Conservation (phyloP, 257 asterid genomes). For the Jacaranda mimosifolia region DNA sequence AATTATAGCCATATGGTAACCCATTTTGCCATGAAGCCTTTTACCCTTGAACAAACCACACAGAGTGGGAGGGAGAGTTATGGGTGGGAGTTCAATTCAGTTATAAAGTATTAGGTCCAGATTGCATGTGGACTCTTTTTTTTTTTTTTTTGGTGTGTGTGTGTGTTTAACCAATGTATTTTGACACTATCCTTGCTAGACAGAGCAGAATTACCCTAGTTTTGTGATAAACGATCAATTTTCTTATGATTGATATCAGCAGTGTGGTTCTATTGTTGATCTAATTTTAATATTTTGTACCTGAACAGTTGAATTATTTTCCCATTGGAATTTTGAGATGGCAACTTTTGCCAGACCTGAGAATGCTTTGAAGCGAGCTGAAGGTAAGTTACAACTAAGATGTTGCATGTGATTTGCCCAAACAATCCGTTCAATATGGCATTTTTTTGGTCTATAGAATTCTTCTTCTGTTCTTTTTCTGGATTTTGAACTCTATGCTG, state of each 20-base stretch:
- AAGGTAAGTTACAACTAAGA: conserved; percentile 40
- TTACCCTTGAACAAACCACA: background rate
- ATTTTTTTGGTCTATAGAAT: background rate
- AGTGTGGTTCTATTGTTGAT: background rate
- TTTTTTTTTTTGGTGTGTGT: no score
- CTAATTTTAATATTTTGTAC: background rate
- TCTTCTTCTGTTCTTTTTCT: background rate
- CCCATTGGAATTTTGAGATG: conserved; percentile 38
- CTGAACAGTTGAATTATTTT: conserved; percentile 29
- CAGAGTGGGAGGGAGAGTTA: no score
- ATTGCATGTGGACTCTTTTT: no score
- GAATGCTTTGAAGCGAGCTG: conserved; percentile 69
- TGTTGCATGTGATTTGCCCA: background rate
- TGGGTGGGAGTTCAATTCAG: no score
- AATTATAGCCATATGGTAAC: no score
- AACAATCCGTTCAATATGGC: background rate
- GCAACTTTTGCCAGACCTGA: conserved; percentile 63
- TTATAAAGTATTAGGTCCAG: no score
- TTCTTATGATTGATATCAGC: background rate
- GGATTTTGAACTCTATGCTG: background rate
- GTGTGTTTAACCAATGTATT: no score
- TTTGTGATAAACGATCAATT: background rate
- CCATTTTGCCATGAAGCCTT: background rate
- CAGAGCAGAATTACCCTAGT: background rate
- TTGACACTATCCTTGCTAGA: no score